Evolutionary conservation across 139 green algal genomes (phyloP).

Genomic region (Picochlorum sp.): DNA sequence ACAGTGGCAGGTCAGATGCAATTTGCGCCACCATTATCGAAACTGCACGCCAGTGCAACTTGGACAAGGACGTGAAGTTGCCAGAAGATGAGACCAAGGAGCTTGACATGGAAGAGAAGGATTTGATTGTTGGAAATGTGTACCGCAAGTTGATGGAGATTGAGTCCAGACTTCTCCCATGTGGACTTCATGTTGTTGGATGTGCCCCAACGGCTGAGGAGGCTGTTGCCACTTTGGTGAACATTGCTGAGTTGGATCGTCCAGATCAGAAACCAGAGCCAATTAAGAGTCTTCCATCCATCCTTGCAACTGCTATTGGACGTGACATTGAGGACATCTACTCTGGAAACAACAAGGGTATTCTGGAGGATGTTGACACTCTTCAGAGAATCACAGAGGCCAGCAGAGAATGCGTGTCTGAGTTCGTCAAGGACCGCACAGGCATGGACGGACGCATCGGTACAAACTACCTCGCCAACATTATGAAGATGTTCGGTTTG

Average conservation of each 20-base stretch:
- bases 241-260: constrained; percentile 96
- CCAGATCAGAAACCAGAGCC: constrained; percentile 60
- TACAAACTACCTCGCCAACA: constrained; percentile 24
- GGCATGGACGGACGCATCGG: constrained; percentile 46
- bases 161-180: constrained; percentile 94
- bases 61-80: constrained; percentile 91
- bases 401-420: constrained; percentile 53
- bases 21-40: constrained; percentile 95
- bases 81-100: constrained; percentile 61
- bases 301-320: constrained; percentile 77
- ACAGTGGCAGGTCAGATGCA: constrained; percentile 66
- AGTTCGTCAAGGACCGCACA: constrained; percentile 83
- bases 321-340: constrained; percentile 94
- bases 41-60: constrained; percentile 92
- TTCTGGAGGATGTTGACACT: constrained; percentile 84
- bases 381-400: constrained; percentile 59
- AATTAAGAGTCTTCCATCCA: constrained; percentile 81
- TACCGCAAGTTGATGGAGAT: constrained; percentile 98
- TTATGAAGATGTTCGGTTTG: constrained; percentile 25
- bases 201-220: constrained; percentile 82
- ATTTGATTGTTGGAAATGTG: constrained; percentile 75
- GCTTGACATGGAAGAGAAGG: constrained; percentile 67
- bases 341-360: constrained; percentile 65
- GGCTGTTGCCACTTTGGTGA: constrained; percentile 95
- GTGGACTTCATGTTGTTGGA: constrained; percentile 94